Evolutionary conservation across 2,329 filamentous ascomycete genomes (phyloP).

Genomic region (Diplodia corticola): DNA sequence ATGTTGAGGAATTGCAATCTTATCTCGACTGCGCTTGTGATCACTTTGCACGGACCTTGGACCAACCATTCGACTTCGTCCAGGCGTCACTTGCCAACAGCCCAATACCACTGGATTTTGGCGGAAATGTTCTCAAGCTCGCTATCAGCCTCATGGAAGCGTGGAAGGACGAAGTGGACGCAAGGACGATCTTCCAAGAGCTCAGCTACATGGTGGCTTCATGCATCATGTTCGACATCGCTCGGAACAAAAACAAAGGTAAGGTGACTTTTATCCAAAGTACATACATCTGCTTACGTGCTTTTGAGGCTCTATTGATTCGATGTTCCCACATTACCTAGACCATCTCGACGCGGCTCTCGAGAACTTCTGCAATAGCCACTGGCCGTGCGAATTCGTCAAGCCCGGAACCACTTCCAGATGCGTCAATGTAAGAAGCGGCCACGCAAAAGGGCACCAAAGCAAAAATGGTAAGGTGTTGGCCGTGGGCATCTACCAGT

Average conservation of each 20-base stretch:
- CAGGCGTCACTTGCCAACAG: constrained; percentile 47
- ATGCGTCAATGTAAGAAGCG: constrained; percentile 43
- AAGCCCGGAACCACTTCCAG: constrained; percentile 27
- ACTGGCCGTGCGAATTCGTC: constrained; percentile 49
- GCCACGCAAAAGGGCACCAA: constrained; percentile 50
- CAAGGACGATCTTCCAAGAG: constrained; percentile 44
- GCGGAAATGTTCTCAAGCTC: constrained; percentile 53
- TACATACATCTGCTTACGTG: not conserved
- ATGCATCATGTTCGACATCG: constrained; percentile 52
- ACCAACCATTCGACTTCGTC: constrained; percentile 55
- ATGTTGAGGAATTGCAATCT: constrained; percentile 48
- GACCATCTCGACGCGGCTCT: constrained; percentile 47
- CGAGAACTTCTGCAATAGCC: constrained; percentile 47
- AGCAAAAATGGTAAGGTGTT: constrained; percentile 46
- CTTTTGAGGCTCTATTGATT: constrained; percentile 34
- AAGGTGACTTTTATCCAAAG: not conserved
- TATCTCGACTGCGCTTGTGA: constrained; percentile 54
- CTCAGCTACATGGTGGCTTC: constrained; percentile 55
- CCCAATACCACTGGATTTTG: constrained; percentile 51
- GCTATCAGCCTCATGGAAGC: constrained; percentile 44
- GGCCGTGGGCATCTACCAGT: constrained; percentile 44
- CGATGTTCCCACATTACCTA: constrained; percentile 46
- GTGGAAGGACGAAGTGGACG: constrained; percentile 29
- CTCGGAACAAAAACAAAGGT: constrained; percentile 38
- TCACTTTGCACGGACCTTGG: constrained; percentile 49